Conservation (phyloP, 495 filamentous ascomycete genomes). For the Parathielavia hyrcaniae region DNA sequence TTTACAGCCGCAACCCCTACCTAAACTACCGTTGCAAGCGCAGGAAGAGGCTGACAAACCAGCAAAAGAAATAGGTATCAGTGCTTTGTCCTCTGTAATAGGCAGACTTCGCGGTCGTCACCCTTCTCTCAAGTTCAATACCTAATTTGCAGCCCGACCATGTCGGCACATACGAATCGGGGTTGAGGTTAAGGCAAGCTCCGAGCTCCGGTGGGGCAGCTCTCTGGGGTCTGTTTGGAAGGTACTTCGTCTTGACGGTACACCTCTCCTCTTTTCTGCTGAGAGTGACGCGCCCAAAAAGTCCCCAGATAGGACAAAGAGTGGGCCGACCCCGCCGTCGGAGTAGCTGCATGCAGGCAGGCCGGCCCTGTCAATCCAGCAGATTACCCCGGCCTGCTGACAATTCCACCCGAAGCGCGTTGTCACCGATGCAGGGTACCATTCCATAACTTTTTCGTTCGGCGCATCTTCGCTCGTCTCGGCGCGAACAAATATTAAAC, state of each 20-base stretch:
- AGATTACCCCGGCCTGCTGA: conserved; percentile 15
- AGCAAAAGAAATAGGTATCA: no score
- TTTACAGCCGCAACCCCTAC: no score
- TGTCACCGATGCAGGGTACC: neutral
- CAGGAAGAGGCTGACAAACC: no score
- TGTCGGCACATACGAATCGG: neutral
- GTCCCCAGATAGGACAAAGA: neutral
- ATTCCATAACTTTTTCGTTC: neutral
- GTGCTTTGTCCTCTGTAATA: neutral
- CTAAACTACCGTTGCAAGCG: no score
- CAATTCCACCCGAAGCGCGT: conserved; percentile 11
- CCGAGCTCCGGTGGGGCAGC: conserved; percentile 12
- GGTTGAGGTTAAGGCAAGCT: neutral
- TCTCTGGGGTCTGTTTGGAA: neutral
- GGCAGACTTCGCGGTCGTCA: conserved; percentile 9
- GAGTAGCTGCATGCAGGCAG: conserved; percentile 15
- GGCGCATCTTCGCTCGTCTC: neutral
- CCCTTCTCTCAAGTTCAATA: neutral
- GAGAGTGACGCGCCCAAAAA: neutral
- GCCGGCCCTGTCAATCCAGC: conserved; percentile 9
- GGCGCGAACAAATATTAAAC: neutral
- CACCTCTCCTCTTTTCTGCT: neutral
- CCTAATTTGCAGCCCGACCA: neutral
- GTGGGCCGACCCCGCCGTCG: neutral
- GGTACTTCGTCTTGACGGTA: conserved; percentile 2